Conservation (phyloP, 345 rosid genomes). For the Gossypium longicalyx region DNA sequence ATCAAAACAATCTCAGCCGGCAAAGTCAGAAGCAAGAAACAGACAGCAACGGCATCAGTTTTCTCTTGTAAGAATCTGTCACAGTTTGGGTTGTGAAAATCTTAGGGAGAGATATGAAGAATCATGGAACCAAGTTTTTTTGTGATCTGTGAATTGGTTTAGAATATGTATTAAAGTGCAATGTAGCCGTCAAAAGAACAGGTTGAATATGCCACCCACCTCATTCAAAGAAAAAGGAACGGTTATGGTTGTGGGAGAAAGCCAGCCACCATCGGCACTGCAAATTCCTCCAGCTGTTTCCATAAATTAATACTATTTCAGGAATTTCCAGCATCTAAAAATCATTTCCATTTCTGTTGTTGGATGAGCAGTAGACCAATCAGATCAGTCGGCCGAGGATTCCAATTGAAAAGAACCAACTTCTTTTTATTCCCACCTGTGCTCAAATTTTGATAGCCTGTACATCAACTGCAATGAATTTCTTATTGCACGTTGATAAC, state of each 20-base stretch:
- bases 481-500: not conserved
- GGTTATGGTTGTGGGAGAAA: not conserved
- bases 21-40: conserved; percentile 36
- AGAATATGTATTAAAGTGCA: not conserved
- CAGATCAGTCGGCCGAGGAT: not conserved
- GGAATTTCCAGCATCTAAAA: not conserved
- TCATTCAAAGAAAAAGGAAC: not conserved
- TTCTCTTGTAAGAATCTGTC: conserved; percentile 20
- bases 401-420: not conserved
- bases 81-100: not conserved
- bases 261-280: not conserved
- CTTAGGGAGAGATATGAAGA: not conserved
- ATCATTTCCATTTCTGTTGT: not conserved
- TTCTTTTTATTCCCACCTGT: not conserved
- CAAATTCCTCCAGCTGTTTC: not conserved
- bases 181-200: not conserved
- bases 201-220: not conserved
- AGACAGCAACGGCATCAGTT: conserved; percentile 17
- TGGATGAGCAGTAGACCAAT: not conserved
- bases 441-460: not conserved
- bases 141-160: not conserved
- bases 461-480: not conserved
- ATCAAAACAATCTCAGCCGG: conserved; percentile 29
- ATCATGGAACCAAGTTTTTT: not conserved
- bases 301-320: not conserved